Percentiles rank a stretch among this genome's conserved stretches.
Conservation (phyloP, 495 filamentous ascomycete genomes). For the Xylaria cubensis region DNA sequence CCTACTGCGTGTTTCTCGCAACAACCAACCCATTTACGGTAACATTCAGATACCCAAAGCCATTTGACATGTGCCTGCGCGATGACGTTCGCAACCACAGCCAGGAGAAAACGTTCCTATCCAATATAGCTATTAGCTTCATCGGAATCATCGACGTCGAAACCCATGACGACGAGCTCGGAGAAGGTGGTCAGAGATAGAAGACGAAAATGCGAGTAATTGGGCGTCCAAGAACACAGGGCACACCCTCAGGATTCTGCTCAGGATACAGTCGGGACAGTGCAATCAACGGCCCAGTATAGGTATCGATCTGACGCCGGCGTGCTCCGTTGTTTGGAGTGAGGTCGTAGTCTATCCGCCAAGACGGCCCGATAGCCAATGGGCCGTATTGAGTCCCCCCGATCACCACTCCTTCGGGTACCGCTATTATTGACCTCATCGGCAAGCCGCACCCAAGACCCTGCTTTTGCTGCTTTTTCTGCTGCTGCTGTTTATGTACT, state of each 20-base stretch:
- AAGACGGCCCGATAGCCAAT: constrained; percentile 23
- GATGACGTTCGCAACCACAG: constrained; percentile 9
- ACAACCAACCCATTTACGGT: not conserved
- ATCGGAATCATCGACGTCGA: not conserved
- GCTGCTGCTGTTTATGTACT: not conserved
- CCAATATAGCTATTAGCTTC: not conserved
- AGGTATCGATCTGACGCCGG: not conserved
- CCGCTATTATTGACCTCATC: constrained; percentile 11
- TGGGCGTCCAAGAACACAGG: not conserved
- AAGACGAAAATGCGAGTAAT: not conserved
- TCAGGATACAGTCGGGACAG: no score
- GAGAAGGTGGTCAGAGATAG: not conserved
- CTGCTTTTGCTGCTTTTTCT: not conserved
- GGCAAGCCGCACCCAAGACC: not conserved
- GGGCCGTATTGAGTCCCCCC: not conserved
- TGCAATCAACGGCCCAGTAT: not conserved
- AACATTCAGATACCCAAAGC: not conserved
- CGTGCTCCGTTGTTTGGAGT: constrained; percentile 18
- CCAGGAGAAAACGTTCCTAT: not conserved
- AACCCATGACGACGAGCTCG: constrained; percentile 8
- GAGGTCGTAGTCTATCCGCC: not conserved
- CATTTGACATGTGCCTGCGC: constrained; percentile 16
- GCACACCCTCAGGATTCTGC: not conserved
- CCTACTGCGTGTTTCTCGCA: not conserved
- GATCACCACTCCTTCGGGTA: constrained; percentile 17